These are phyloP conservation scores for Dendrostoma leiphaemia DNA, from an alignment of 2,329 filamentous ascomycete genomes.

Conservation along the genomic window DNA sequence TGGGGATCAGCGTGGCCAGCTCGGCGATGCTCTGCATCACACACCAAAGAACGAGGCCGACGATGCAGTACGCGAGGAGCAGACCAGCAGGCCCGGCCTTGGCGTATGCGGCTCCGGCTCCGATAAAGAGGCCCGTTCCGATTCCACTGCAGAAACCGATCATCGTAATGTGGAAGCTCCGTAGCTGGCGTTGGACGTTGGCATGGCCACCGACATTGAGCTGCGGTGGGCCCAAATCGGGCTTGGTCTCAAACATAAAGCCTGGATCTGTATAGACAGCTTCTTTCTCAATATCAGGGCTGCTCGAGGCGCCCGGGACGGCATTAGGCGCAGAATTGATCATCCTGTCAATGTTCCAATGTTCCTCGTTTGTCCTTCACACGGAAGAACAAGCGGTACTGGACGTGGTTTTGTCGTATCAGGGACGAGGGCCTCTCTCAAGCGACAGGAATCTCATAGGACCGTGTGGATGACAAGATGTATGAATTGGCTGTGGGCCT, in stretches of 20 bases:
- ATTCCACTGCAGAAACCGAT: constrained; percentile 21
- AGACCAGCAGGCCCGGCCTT: constrained; percentile 20
- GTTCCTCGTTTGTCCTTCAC: too few species aligned
- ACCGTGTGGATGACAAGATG: too few species aligned
- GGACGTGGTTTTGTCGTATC: too few species aligned
- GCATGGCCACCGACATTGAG: constrained; percentile 18
- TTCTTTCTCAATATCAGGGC: constrained; percentile 16
- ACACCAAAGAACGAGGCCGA: constrained; percentile 16
- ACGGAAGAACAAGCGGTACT: too few species aligned
- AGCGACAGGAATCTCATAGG: too few species aligned
- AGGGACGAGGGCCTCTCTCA: too few species aligned
- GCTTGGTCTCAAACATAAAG: constrained; percentile 17
- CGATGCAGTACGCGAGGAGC: constrained; percentile 18
- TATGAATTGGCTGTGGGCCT: too few species aligned
- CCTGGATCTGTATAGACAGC: constrained; percentile 11
- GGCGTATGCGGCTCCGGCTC: constrained; percentile 17
- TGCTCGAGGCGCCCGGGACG: background rate
- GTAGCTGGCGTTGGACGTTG: constrained; percentile 18
- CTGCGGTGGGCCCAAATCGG: constrained; percentile 8
- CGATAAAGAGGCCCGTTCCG: constrained; percentile 22
- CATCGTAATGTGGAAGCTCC: constrained; percentile 19
- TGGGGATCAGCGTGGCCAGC: constrained; percentile 20
- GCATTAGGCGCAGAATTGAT: background rate
- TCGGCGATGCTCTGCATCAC: constrained; percentile 21
- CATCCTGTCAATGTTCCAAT: constrained; percentile 5